Base-by-base conservation (phyloP, 306 rosid species). In the Fragaria iinumae region DNA sequence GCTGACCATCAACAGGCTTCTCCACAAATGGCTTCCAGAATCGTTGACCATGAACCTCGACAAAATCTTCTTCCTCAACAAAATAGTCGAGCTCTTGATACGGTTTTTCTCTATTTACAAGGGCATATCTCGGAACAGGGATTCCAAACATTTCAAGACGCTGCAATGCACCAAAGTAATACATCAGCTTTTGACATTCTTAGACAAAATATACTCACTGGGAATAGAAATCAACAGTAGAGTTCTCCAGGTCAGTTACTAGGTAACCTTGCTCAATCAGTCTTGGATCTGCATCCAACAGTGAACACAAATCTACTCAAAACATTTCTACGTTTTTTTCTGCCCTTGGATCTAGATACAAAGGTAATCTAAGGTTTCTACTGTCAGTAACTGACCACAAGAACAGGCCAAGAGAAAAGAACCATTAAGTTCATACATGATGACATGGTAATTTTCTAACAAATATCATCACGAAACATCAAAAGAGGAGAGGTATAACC, bases 11-110 rank as follows among this genome's bases (percentile, higher is more conserved):
- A 77, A 95, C 84, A 68, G 99, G 99, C 91, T 95, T 95, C 89
- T 95, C 99, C 80, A 95, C 99, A 88, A 95, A 95, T 69, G 99
- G 99, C 81, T 95, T 95, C 90, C 89, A 92, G 62, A 95, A 95
- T 27, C 97, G 96, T 74, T 72, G 67, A 80, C 96, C 97, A 79
- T 77, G 83, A 80, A 95, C 98, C 87, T 95, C 97, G 67, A 95
- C 97, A 85, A 90, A 95, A 80, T 95, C 99, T 83, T 95, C 99
- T 86, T 91, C 97, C 90, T 95, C 99, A 52, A 83, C 60, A 85
- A 95, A 95, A 87, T 88, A 89, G 73, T 95, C 97, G 80, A 95
- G 85, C 45, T 90, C 88, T 79, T 95, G 90, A 76, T 84, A 76
- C 2, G 97, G 97, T 55, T 65, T 83, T 81, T 92, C 99, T 83